phyloP scores from a whole-genome alignment of 257 asterid species.

The Gardenia jasminoides region DNA sequence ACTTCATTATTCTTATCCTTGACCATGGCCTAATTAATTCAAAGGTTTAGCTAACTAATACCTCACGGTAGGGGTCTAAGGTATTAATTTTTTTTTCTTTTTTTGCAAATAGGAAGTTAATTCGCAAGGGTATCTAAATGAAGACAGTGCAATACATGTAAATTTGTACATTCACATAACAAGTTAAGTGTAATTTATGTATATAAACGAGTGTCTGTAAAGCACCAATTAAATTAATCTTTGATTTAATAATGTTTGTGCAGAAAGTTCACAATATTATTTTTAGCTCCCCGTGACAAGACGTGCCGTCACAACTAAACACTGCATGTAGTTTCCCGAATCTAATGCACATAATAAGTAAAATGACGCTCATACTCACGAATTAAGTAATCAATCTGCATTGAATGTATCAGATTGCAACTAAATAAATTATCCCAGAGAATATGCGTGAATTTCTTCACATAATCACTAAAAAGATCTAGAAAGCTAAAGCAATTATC shows the following conservation, averaged over 20 bases:
- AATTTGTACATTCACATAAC: too few species aligned
- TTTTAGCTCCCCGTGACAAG: constrained; percentile 9
- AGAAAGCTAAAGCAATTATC: neutral
- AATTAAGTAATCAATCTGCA: constrained; percentile 4
- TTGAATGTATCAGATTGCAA: neutral
- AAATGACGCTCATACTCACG: neutral
- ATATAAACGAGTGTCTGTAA: too few species aligned
- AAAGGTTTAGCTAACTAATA: too few species aligned
- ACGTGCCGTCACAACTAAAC: constrained; percentile 73
- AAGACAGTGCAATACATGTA: too few species aligned
- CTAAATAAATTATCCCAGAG: constrained; percentile 3
- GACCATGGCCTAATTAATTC: neutral
- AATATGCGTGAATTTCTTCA: neutral
- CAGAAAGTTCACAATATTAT: neutral
- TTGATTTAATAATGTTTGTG: neutral
- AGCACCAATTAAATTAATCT: too few species aligned
- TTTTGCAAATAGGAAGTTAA: too few species aligned
- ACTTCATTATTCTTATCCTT: neutral
- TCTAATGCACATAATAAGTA: constrained; percentile 7
- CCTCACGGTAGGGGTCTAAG: too few species aligned
- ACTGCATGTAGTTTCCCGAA: constrained; percentile 21
- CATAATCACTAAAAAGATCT: neutral
- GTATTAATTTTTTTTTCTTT: neutral
- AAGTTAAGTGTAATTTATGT: too few species aligned
- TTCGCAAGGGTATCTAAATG: too few species aligned